Conservation (phyloP, 768 basidiomycete species). For the Pulveroboletus sp. region DNA sequence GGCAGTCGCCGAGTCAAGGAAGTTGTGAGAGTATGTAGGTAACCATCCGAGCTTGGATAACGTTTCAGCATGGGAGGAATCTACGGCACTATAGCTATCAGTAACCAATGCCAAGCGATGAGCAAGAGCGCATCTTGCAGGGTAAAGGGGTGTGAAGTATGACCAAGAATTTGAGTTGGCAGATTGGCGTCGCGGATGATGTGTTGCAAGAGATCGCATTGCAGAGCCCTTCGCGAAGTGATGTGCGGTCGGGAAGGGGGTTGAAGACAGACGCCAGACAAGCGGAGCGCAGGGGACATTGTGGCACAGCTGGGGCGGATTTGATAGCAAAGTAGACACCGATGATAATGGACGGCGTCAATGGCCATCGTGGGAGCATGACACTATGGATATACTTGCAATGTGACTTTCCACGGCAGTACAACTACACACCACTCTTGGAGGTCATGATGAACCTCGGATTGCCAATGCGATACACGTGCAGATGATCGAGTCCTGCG, state of each 20-base stretch:
- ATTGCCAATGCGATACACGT: constrained; percentile 61
- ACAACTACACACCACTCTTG: constrained; percentile 21
- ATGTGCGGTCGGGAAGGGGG: constrained; percentile 16
- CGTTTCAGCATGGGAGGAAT: constrained; percentile 2
- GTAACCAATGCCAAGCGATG: background rate
- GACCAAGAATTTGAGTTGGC: constrained; percentile 7
- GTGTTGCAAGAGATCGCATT: constrained; percentile 9
- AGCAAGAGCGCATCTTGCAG: background rate
- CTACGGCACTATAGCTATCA: background rate
- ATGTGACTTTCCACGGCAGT: constrained; percentile 17
- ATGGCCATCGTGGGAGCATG: constrained; percentile 16
- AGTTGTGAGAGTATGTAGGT: constrained; percentile 2
- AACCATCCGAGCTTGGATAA: constrained; percentile 5
- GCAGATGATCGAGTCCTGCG: constrained; percentile 68
- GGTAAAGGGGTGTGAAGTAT: background rate
- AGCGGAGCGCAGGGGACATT: constrained; percentile 12
- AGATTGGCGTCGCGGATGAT: constrained; percentile 5
- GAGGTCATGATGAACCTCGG: constrained; percentile 38
- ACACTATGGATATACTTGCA: constrained; percentile 20
- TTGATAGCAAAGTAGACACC: constrained; percentile 22
- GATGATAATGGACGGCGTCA: constrained; percentile 13
- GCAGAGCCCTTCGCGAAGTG: constrained; percentile 23
- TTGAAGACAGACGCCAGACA: constrained; percentile 21
- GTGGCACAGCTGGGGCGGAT: constrained; percentile 6
- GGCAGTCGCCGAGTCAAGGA: constrained; percentile 17